phyloP scores from a whole-genome alignment of 139 green algal genomes.

The Nannochloris sp. region DNA sequence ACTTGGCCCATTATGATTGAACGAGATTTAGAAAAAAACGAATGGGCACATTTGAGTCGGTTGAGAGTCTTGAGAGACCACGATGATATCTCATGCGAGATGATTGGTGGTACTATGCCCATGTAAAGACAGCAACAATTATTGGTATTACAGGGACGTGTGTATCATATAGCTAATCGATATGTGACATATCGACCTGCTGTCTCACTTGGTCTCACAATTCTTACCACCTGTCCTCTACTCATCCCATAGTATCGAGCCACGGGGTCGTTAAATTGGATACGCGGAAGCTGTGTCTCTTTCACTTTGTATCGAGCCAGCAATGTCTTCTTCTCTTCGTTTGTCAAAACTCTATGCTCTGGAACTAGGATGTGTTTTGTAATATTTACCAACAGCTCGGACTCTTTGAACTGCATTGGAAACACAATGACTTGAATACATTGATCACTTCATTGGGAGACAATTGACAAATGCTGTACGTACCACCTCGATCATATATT shows the following conservation, averaged over 20 bases:
- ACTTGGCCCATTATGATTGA: too few relatives aligned
- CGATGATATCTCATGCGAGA: too few relatives aligned
- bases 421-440: constrained; percentile 1
- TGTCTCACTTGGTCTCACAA: constrained; percentile 87
- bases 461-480: neutral
- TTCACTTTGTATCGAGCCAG: constrained; percentile 81
- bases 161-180: constrained; percentile 61
- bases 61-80: too few relatives aligned
- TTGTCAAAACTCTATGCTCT: constrained; percentile 71
- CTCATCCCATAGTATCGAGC: constrained; percentile 88
- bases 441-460: neutral
- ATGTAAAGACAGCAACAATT: too few relatives aligned
- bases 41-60: too few relatives aligned
- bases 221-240: constrained; percentile 86
- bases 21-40: too few relatives aligned
- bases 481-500: constrained; percentile 75
- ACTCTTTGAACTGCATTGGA: constrained; percentile 62
- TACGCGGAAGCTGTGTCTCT: constrained; percentile 90
- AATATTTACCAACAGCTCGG: constrained; percentile 95
- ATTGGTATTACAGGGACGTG: too few relatives aligned
- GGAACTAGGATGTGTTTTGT: constrained; percentile 90
- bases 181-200: constrained; percentile 95
- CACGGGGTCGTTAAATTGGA: constrained; percentile 86
- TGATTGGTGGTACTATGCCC: too few relatives aligned
- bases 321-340: constrained; percentile 82